Base-by-base conservation (phyloP, 228 moss, liverwort and hornwort species). In the Sphagnum fallax region DNA sequence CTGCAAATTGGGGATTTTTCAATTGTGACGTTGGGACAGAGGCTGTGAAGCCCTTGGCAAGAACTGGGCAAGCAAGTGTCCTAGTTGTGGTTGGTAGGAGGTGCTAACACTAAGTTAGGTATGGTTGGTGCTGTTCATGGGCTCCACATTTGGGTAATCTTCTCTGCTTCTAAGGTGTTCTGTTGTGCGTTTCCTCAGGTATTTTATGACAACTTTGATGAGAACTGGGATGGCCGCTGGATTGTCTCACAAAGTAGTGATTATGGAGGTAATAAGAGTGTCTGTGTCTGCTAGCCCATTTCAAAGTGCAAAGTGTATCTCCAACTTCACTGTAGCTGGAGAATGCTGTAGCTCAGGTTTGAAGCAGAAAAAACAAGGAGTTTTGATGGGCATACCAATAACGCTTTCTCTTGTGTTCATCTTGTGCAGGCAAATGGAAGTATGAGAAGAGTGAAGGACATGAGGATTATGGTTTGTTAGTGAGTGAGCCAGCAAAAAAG, bases 401-500 rank as follows among this genome's bases (percentile, higher is more conserved):
- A 32, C 3, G 32, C 2, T 32, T 32, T 32, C 32, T 3, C 32
- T 32, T 32, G 32, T 32, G 32, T 32, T 32, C 2, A 32, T 32
- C 32, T 3, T 32, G 32, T 32, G 60, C 86, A 94, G 94, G 94
- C 66, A 78, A 67, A 15, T 98, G 98, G 98, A 92, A 90, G 82
- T 85, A 98, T 57, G 81, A 82, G 59, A 87, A 84, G 72, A 93
- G 98, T 63, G 90, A 83, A 67, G 98, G 93, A 13, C 98, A 98
- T 4, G 90, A 93, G 0, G 98, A 98, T 68, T 87, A 81, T 61
- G 98, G 93, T 52, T 75, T 98, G 68, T 75, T 98, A 75, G 98
- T 90, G 2, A 98, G 91, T 67, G 90, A 98, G 78, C 84, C 84
- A 72, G 98, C 98, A 0, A 93, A 90, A 81, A 98, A 98, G 79